phyloP scores from a whole-genome alignment of 768 basidiomycete genomes.

The Mycena alexandri region DNA sequence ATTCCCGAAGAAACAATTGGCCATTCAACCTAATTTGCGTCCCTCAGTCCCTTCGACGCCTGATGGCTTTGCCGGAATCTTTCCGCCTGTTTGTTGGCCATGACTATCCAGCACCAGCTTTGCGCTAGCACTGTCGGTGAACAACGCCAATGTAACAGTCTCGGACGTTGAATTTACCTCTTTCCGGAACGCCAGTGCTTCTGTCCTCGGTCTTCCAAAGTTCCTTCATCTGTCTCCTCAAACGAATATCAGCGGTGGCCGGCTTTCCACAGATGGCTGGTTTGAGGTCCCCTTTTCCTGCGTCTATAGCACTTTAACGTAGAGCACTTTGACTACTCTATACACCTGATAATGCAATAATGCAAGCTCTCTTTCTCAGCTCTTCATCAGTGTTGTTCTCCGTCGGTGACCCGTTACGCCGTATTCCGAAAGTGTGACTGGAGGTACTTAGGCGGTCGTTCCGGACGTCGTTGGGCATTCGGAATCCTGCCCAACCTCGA shows the following conservation, averaged over 20 bases:
- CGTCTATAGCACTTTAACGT: slow-evolving; percentile 3
- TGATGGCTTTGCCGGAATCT: slow-evolving; percentile 49
- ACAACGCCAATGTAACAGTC: slow-evolving; percentile 46
- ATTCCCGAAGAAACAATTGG: slow-evolving; percentile 40
- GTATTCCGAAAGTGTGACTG: slow-evolving; percentile 1
- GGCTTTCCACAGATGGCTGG: slow-evolving; percentile 32
- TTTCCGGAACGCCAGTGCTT: slow-evolving; percentile 49
- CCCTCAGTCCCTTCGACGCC: slow-evolving; percentile 51
- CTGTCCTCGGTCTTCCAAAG: slow-evolving; percentile 47
- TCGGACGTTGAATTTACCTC: slow-evolving; percentile 45
- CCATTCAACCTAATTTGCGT: neutral
- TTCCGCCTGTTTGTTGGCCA: slow-evolving; percentile 54
- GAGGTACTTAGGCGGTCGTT: slow-evolving; percentile 1
- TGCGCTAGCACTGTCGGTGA: slow-evolving; percentile 50
- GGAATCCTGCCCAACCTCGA: slow-evolving; percentile 7
- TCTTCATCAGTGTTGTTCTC: neutral
- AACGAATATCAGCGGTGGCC: slow-evolving; percentile 54
- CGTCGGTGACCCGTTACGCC: neutral
- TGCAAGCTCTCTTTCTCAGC: neutral
- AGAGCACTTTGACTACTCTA: neutral
- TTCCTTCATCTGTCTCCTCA: slow-evolving; percentile 54
- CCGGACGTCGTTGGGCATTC: neutral
- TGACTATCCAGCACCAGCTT: slow-evolving; percentile 49
- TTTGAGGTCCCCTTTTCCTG: slow-evolving; percentile 14
- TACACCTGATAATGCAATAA: neutral